Evolutionary conservation across 2,329 filamentous ascomycete species (phyloP).

Genomic region (Fusarium sp.): DNA sequence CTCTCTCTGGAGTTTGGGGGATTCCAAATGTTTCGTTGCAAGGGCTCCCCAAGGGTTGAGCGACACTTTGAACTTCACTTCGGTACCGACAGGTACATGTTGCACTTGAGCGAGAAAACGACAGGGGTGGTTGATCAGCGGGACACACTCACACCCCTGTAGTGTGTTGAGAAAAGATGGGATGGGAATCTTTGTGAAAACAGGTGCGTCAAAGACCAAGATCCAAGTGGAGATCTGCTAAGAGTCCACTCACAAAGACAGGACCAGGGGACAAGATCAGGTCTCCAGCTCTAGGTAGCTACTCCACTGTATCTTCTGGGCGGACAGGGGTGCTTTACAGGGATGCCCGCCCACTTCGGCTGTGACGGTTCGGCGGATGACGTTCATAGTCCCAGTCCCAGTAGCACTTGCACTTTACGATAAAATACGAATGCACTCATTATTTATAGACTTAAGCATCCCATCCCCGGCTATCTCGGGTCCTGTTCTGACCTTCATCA

Average conservation of each 20-base stretch:
- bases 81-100: conserved; percentile 37
- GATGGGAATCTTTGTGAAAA: conserved; percentile 33
- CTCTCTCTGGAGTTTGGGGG: not conserved
- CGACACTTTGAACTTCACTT: conserved; percentile 11
- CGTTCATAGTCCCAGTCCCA: conserved; percentile 27
- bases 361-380: conserved; percentile 40
- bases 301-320: conserved; percentile 15
- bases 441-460: conserved; percentile 42
- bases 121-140: conserved; percentile 41
- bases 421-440: conserved; percentile 35
- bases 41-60: conserved; percentile 11
- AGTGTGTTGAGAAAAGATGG: conserved; percentile 15
- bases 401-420: conserved; percentile 19
- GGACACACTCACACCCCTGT: conserved; percentile 38
- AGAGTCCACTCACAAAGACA: not conserved
- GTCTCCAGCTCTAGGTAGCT: conserved; percentile 19
- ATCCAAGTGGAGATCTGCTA: conserved; percentile 35
- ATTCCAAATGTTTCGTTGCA: conserved; percentile 13
- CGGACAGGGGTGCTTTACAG: conserved; percentile 7
- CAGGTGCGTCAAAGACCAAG: conserved; percentile 30
- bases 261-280: conserved; percentile 27
- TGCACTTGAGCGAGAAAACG: not conserved
- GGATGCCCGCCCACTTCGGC: conserved; percentile 34
- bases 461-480: conserved; percentile 31
- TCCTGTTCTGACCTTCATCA: not conserved